Evolutionary conservation across 139 green algal species (phyloP).

Genomic region (Tetradesmus lagerheimii): DNA sequence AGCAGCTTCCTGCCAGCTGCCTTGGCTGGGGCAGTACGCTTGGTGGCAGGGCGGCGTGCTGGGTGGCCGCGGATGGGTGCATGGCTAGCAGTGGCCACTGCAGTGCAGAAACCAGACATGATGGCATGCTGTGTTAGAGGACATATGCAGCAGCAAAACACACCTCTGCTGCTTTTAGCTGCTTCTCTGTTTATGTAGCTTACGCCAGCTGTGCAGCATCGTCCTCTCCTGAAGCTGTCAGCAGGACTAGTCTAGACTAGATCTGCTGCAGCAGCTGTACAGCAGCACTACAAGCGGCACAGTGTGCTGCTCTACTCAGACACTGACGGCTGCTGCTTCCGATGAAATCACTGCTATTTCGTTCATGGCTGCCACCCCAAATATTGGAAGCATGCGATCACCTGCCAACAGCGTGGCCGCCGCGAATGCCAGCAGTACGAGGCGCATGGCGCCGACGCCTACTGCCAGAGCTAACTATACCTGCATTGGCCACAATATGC

Average conservation of each 20-base stretch:
- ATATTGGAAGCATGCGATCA: neutral
- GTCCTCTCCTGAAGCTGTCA: too few species aligned
- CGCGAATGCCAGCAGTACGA: neutral
- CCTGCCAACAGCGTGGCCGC: neutral
- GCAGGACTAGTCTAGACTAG: too few species aligned
- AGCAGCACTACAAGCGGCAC: too few species aligned
- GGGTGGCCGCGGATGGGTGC: neutral
- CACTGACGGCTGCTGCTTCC: too few species aligned
- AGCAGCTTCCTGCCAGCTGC: neutral
- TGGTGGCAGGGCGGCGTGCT: neutral
- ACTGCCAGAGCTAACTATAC: neutral
- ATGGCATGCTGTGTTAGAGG: too few species aligned
- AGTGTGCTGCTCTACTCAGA: too few species aligned
- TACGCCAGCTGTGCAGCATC: too few species aligned
- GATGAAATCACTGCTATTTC: too few species aligned
- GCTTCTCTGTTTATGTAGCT: too few species aligned
- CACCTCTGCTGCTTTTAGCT: neutral
- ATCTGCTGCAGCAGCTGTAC: too few species aligned
- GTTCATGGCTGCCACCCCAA: too few species aligned
- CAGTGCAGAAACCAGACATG: neutral
- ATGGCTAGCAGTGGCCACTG: neutral
- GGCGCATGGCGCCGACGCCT: neutral
- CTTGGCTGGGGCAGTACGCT: neutral
- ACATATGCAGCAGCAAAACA: too few species aligned
- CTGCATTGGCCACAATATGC: neutral